A percentile compares a stretch with the other conserved stretches of the same genome.
Conservation (phyloP, 257 asterid genomes). For the Solanum chmielewskii region DNA sequence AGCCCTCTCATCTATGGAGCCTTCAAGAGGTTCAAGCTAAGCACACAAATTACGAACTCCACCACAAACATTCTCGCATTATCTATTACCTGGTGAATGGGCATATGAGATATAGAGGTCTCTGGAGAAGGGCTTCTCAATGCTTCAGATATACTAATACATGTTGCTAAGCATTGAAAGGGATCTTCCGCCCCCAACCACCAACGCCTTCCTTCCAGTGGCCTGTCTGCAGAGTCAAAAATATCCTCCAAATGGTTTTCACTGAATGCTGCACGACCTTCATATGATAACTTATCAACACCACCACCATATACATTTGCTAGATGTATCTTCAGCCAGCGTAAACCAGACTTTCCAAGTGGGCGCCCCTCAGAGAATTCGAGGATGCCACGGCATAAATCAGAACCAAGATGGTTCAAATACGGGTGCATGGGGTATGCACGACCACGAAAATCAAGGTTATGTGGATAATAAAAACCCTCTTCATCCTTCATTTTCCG, state of each 20-base stretch:
- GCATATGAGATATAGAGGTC: conserved; percentile 58
- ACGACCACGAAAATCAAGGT: conserved; percentile 95
- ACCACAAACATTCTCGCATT: not conserved
- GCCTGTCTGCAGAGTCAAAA: conserved; percentile 93
- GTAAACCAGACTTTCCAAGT: conserved; percentile 83
- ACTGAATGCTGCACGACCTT: conserved; percentile 66
- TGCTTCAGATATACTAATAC: conserved; percentile 77
- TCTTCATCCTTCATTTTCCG: conserved; percentile 97
- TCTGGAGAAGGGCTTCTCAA: conserved; percentile 80
- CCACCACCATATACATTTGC: conserved; percentile 92
- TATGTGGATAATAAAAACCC: conserved; percentile 95
- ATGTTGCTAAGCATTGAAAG: conserved; percentile 89
- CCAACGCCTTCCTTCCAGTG: conserved; percentile 94
- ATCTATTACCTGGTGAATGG: conserved; percentile 81
- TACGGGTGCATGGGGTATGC: conserved; percentile 99
- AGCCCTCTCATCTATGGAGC: not conserved
- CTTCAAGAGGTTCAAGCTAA: not conserved
- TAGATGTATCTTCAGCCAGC: conserved; percentile 78
- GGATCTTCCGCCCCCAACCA: conserved; percentile 98
- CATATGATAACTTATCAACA: conserved; percentile 75
- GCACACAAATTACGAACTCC: not conserved
- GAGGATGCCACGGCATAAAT: conserved; percentile 83
- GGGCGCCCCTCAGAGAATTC: conserved; percentile 97
- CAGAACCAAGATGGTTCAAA: conserved; percentile 95
- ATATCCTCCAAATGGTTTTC: conserved; percentile 77